A percentile compares a stretch with the other conserved stretches of the same genome.
phyloP scores from a whole-genome alignment of 805 yeast genomes.

The Candida glaebosa region DNA sequence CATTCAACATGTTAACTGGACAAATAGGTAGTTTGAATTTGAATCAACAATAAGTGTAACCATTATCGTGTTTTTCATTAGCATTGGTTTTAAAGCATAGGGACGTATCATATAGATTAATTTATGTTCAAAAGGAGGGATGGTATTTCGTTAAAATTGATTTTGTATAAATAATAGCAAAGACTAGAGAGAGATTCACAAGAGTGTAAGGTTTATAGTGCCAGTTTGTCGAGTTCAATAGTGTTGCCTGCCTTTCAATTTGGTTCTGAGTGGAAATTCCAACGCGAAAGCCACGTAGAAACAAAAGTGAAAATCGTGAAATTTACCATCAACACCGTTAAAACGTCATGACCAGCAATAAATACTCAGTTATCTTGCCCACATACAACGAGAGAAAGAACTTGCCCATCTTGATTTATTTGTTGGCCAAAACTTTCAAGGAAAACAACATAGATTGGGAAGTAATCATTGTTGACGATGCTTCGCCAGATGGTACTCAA shows the following conservation, averaged over 20 bases:
- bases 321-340: not conserved
- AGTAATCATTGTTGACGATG: conserved; percentile 72
- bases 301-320: not conserved
- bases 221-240: not conserved
- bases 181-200: not conserved
- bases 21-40: conserved; percentile 35
- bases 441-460: conserved; percentile 66
- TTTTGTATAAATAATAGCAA: not conserved
- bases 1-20: conserved; percentile 20
- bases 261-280: too few species aligned
- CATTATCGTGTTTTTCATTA: conserved; percentile 2
- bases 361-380: conserved; percentile 73
- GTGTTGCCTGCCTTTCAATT: too few species aligned
- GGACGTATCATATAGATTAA: conserved; percentile 1
- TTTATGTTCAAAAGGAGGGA: conserved; percentile 1
- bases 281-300: not conserved
- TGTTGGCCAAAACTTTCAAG: conserved; percentile 64
- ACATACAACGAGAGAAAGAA: conserved; percentile 70
- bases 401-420: conserved; percentile 64
- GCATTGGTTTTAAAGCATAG: conserved; percentile 4
- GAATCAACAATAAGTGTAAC: conserved; percentile 13
- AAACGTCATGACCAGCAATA: conserved; percentile 22
- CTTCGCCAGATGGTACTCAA: conserved; percentile 81
- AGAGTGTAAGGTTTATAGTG: not conserved
- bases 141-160: not conserved